phyloP scores from a whole-genome alignment of 2,329 filamentous ascomycete genomes.

The Colletotrichum noveboracense region DNA sequence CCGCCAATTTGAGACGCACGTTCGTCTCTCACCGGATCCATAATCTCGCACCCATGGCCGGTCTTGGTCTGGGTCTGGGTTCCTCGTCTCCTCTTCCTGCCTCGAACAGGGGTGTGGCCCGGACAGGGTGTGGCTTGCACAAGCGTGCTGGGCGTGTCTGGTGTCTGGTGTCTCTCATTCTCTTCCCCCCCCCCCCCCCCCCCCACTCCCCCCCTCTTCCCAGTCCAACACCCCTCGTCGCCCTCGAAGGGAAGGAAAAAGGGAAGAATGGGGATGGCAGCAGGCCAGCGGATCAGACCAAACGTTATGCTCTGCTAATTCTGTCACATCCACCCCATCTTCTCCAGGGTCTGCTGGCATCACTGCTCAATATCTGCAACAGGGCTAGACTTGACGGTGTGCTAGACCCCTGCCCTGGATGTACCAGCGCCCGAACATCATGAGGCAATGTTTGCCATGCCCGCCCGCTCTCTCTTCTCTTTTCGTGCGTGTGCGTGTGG shows the following conservation, averaged over 20 bases:
- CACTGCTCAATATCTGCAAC: slow-evolving; percentile 38
- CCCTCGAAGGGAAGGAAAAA: not conserved
- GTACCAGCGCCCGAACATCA: slow-evolving; percentile 36
- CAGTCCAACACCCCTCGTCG: not conserved
- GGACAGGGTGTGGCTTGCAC: slow-evolving; percentile 19
- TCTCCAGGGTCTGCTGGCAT: slow-evolving; percentile 27
- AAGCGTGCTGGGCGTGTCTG: slow-evolving; percentile 14
- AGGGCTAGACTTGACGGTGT: slow-evolving; percentile 43
- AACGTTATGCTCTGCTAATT: slow-evolving; percentile 38
- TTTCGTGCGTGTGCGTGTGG: not conserved
- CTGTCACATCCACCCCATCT: slow-evolving; percentile 38
- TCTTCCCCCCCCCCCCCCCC: slow-evolving; percentile 10
- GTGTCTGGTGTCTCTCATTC: not conserved
- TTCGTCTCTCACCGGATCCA: slow-evolving; percentile 23
- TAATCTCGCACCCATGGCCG: slow-evolving; percentile 18
- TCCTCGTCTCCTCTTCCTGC: slow-evolving; percentile 17
- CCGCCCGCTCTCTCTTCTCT: slow-evolving; percentile 12
- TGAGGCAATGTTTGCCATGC: slow-evolving; percentile 25
- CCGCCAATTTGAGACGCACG: slow-evolving; percentile 19
- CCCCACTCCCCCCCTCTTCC: slow-evolving; percentile 15
- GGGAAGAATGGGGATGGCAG: slow-evolving; percentile 27
- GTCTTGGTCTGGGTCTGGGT: slow-evolving; percentile 10
- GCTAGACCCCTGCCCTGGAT: slow-evolving; percentile 39
- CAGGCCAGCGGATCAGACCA: slow-evolving; percentile 34
- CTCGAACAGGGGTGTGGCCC: slow-evolving; percentile 16